phyloP scores from a whole-genome alignment of 371 early-diverging fungal species.

The Rhizopus sp. region DNA sequence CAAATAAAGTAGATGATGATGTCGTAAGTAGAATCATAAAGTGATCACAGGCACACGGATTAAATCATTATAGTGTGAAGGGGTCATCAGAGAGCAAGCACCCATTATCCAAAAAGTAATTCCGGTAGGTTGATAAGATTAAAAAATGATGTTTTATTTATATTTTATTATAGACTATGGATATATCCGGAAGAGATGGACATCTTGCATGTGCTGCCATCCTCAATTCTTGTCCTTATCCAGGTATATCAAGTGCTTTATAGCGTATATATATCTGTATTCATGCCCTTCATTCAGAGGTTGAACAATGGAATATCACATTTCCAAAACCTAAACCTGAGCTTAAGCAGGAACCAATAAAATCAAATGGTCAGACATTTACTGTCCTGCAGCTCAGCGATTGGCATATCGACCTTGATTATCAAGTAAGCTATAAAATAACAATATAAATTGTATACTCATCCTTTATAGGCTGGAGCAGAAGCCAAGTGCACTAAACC shows the following conservation, averaged over 20 bases:
- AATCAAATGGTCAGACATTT: slow-evolving; percentile 39
- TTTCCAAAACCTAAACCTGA: slow-evolving; percentile 58
- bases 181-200: slow-evolving; percentile 49
- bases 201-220: slow-evolving; percentile 48
- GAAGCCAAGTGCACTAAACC: slow-evolving; percentile 57
- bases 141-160: not conserved
- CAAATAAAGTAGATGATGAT: slow-evolving; percentile 33
- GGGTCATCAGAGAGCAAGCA: slow-evolving; percentile 49
- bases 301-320: slow-evolving; percentile 37
- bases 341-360: slow-evolving; percentile 11
- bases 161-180: slow-evolving; percentile 39
- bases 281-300: slow-evolving; percentile 15
- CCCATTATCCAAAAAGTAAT: slow-evolving; percentile 47
- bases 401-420: slow-evolving; percentile 64
- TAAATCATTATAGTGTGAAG: slow-evolving; percentile 40
- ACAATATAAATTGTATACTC: not conserved
- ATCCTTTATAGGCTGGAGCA: slow-evolving; percentile 37
- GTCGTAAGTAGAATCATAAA: slow-evolving; percentile 31
- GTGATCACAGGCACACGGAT: not conserved
- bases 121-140: slow-evolving; percentile 22
- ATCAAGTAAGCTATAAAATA: slow-evolving; percentile 27
- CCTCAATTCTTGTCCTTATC: slow-evolving; percentile 49
- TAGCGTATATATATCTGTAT: not conserved
- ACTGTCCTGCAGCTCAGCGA: slow-evolving; percentile 63
- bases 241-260: slow-evolving; percentile 25